These are phyloP conservation scores for Trifolium fragiferum DNA, from an alignment of 306 rosid species.

Conservation along the genomic window DNA sequence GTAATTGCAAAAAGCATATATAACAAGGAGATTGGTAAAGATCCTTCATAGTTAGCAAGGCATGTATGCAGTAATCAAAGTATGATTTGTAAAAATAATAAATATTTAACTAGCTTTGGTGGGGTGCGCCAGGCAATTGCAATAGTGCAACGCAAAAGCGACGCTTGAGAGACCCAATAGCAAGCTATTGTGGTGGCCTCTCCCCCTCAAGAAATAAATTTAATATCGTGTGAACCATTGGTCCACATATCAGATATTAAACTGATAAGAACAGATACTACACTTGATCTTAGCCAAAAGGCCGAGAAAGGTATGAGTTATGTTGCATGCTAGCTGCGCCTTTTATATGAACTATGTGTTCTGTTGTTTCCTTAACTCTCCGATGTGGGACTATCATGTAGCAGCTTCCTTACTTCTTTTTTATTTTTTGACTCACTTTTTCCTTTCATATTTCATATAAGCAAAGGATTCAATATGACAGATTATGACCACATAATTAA, in stretches of 20 bases:
- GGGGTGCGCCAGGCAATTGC: neutral
- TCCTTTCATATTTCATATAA: too few species aligned
- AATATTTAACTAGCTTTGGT: too few species aligned
- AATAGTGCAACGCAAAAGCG: neutral
- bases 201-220: neutral
- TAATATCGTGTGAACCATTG: neutral
- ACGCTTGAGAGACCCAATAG: neutral
- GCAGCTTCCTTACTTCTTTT: neutral
- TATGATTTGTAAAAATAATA: too few species aligned
- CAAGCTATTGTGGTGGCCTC: neutral
- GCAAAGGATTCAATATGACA: too few species aligned
- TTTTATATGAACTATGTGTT: neutral
- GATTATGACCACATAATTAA: neutral
- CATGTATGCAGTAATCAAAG: too few species aligned
- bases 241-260: neutral
- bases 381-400: neutral
- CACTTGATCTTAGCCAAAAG: neutral
- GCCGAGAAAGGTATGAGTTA: neutral
- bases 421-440: neutral
- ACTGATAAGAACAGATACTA: neutral
- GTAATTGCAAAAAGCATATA: too few species aligned
- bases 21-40: too few species aligned
- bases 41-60: too few species aligned
- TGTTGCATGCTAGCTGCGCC: fast-evolving
- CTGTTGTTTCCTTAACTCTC: neutral